Conservation (phyloP, 805 yeast species). For the Deakozyma indianensis region DNA sequence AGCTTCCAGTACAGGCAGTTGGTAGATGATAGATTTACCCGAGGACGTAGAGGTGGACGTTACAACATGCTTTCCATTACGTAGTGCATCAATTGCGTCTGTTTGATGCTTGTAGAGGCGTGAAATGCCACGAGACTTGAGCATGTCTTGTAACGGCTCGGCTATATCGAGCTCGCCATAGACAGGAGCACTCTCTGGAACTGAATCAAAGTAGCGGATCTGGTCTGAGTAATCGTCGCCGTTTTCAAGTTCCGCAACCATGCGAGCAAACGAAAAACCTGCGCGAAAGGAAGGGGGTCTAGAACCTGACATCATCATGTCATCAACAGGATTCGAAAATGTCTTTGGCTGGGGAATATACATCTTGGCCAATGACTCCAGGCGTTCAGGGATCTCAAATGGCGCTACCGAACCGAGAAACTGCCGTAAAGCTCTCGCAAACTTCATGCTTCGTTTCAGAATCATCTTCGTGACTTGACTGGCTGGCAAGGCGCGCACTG, state of each 20-base stretch:
- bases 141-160: slow-evolving; percentile 23
- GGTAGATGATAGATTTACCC: slow-evolving; percentile 89
- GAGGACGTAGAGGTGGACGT: slow-evolving; percentile 93
- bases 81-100: slow-evolving; percentile 44
- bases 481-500: neutral
- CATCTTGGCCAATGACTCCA: neutral
- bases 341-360: neutral
- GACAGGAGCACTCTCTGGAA: slow-evolving; percentile 13
- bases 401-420: slow-evolving; percentile 3
- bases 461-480: slow-evolving; percentile 6
- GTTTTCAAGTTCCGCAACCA: slow-evolving; percentile 2
- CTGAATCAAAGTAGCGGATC: slow-evolving; percentile 57
- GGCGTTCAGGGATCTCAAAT: slow-evolving; percentile 1
- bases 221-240: slow-evolving; percentile 36
- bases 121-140: slow-evolving; percentile 34
- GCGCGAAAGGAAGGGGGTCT: neutral
- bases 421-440: slow-evolving; percentile 6
- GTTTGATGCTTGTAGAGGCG: slow-evolving; percentile 71
- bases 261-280: neutral
- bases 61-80: slow-evolving; percentile 52
- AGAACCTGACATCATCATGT: neutral
- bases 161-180: slow-evolving; percentile 12
- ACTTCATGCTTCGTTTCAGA: slow-evolving; percentile 7
- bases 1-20: slow-evolving; percentile 57
- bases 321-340: neutral